Base-by-base conservation (phyloP, 2,329 filamentous ascomycete genomes). In the Ophiosphaerella korrae region DNA sequence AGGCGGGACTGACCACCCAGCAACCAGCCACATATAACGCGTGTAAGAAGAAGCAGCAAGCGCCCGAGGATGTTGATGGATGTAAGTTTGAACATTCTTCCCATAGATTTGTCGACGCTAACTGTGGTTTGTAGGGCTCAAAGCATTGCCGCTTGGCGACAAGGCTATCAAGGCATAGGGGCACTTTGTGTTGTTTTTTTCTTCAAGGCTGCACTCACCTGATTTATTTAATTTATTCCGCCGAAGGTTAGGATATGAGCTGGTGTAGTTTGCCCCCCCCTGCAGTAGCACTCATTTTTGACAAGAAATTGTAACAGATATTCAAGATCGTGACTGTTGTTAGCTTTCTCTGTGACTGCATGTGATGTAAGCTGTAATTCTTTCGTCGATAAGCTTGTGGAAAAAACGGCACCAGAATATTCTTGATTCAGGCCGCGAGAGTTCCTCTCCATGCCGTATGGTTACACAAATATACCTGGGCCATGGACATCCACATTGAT, bases 21-120 rank as follows among this genome's bases (percentile, higher is more conserved):
- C 43, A 53, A 37, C 60, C 66, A 6, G 58, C 60, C 1, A 46
- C 56, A 42, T 70, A 71, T 52, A 65, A 60, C 52, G 62, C 66
- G 12, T 71, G 68, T 59, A 70, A 60, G 52, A 69, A 68, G 63
- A 58, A 60, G 47, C 68, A 71, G 49, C 68, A 71, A 42, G 68
- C 68, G 32, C 60, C 62, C 18, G 68, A 70, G 57, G 49, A 57
- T 2, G 67, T 70, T 26, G 57, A 71, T 46, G 68, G 68, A 46
- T 71, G 67, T 71, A 64, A 58, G 67, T 63, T 36, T 7, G 7
- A 29, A 11, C 26, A 29, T 11, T 11, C 24, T 13, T 14, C 23
- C 24, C 7, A 3, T 5, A 21, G 37, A 13, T 6, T 7, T n/a
- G 18, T 21, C 5, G 8, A 24, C 36, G 39, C 60, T 67, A 53